Conservation (phyloP, 495 filamentous ascomycete genomes). For the Penicillium canescens region DNA sequence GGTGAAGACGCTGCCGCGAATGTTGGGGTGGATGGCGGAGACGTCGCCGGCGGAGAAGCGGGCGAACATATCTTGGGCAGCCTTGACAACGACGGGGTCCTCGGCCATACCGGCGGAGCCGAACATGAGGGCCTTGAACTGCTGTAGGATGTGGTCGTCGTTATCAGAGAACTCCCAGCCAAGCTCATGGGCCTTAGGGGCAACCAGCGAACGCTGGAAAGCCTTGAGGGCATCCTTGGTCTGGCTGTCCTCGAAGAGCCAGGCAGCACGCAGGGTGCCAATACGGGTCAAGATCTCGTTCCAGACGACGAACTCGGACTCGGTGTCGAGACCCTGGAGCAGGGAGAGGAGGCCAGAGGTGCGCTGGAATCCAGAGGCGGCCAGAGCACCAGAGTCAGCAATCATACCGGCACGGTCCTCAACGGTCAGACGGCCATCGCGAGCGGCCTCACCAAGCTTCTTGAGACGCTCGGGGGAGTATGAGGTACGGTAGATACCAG, state of each 20-base stretch:
- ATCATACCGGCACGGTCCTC: slow-evolving; percentile 96
- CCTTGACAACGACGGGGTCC: slow-evolving; percentile 57
- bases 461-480: slow-evolving; percentile 60
- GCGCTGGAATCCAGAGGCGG: slow-evolving; percentile 87
- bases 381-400: slow-evolving; percentile 89
- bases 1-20: slow-evolving; percentile 62
- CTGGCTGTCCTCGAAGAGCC: slow-evolving; percentile 81
- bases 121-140: slow-evolving; percentile 71
- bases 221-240: slow-evolving; percentile 73
- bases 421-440: slow-evolving; percentile 79
- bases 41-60: slow-evolving; percentile 59
- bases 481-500: slow-evolving; percentile 63
- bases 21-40: slow-evolving; percentile 66
- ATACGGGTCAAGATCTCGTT: slow-evolving; percentile 82
- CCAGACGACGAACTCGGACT: slow-evolving; percentile 93
- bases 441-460: slow-evolving; percentile 75
- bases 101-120: slow-evolving; percentile 60
- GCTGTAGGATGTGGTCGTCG: slow-evolving; percentile 87
- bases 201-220: slow-evolving; percentile 76
- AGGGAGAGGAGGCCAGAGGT: slow-evolving; percentile 87
- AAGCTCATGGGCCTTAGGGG: slow-evolving; percentile 74
- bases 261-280: slow-evolving; percentile 72
- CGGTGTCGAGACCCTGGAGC: slow-evolving; percentile 77
- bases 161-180: slow-evolving; percentile 84
- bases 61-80: slow-evolving; percentile 65